Base-by-base conservation (phyloP, 306 rosid species). In the Neltuma alba region DNA sequence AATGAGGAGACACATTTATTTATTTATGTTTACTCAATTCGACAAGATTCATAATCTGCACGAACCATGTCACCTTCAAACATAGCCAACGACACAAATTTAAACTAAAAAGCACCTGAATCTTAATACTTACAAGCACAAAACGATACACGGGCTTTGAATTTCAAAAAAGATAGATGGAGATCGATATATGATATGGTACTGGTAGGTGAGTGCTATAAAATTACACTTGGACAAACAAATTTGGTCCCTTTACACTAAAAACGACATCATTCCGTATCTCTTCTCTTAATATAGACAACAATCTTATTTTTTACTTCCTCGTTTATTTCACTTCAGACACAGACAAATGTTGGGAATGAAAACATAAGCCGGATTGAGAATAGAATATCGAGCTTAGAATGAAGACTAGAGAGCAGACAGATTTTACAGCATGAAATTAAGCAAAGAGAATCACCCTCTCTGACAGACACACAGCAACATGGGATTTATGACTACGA, bases 241-340 rank as follows among this genome's bases (percentile, higher is more conserved):
- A 61, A 44, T 36, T 44, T 25, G 57, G 44, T 18, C 30, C 50
- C 28, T 27, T 27, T 72, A n/a, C 58, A 36, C 1, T 44, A 27
- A 33, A 65, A 47, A 38, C 36, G 16, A 65, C 40, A 36, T 16
- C 52, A 54, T 52, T 81, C 52, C 25, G 52, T 47, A 47, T 73
- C 72, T 34, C 34, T 48, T 73, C 9, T 50, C 9, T 67, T 21
- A 21, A 44, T 70, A 11, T 60, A 45, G 9, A 60, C 8, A 42
- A 9, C 25, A 9, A n/a, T n/a, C 42, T 23, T 55, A 55, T 21
- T 55, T 55, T 2, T 9, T 0, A 16, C 33, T 33, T 57, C 55
- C 16, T 73, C 20, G 25, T 14, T 38, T 40, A 52, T 52, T 52
- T 52, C 58, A 38, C 21, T 52, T 45, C 28, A 8, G 60, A 20